phyloP scores from a whole-genome alignment of 106 monocot genomes.

The Dendrobium nobile region DNA sequence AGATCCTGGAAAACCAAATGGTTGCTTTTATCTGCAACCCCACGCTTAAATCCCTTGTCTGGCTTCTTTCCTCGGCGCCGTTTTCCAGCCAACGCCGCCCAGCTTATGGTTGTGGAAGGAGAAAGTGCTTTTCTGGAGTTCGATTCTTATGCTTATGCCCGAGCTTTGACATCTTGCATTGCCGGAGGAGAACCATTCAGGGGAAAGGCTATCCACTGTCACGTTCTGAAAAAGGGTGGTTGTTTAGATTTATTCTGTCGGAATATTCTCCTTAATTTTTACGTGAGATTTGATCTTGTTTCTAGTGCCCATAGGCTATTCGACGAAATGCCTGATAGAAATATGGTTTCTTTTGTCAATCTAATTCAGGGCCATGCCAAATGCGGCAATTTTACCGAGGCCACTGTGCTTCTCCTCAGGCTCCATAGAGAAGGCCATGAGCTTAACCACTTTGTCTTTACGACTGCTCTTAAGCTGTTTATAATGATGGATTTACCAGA shows the following conservation, averaged over 20 bases:
- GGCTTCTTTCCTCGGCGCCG: background rate
- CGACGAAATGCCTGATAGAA: slow-evolving; percentile 57
- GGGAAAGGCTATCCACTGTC: slow-evolving; percentile 59
- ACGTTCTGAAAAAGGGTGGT: slow-evolving; percentile 37
- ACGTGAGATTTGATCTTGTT: slow-evolving; percentile 38
- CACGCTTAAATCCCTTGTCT: background rate
- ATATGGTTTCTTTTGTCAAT: slow-evolving; percentile 72
- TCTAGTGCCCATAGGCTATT: slow-evolving; percentile 39
- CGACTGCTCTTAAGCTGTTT: slow-evolving; percentile 53
- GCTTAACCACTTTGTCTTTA: slow-evolving; percentile 74
- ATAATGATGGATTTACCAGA: slow-evolving; percentile 39
- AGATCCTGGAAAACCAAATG: slow-evolving; percentile 9
- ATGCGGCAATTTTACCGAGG: slow-evolving; percentile 16
- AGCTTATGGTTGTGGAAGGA: background rate
- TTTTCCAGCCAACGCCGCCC: background rate
- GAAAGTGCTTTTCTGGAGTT: slow-evolving; percentile 2
- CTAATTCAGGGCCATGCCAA: slow-evolving; percentile 49
- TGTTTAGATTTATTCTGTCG: slow-evolving; percentile 60
- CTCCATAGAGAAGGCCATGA: slow-evolving; percentile 59
- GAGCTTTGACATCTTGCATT: slow-evolving; percentile 39
- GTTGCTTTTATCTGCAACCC: slow-evolving; percentile 3
- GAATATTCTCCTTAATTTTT: slow-evolving; percentile 61
- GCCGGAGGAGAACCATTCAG: background rate
- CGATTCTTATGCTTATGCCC: slow-evolving; percentile 40
- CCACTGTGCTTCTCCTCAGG: slow-evolving; percentile 31